phyloP scores from a whole-genome alignment of 352 stramenopile genomes.

The Globisporangium irregulare region DNA sequence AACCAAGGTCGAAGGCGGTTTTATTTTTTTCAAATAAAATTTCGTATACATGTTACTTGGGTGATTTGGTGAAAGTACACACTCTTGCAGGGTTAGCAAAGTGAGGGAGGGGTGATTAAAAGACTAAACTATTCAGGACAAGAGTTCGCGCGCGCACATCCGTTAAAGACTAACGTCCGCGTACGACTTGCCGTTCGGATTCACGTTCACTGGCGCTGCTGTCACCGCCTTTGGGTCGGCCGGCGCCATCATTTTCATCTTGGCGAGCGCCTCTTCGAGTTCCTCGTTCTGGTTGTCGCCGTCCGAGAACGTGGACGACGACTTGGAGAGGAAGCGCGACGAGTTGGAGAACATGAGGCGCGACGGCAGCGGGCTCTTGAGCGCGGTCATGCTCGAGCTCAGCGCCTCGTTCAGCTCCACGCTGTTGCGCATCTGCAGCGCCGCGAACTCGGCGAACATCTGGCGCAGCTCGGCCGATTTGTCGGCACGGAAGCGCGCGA shows the following conservation, averaged over 20 bases:
- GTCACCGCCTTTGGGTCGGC: conserved; percentile 18
- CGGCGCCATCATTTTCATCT: conserved; percentile 21
- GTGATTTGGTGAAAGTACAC: conserved; percentile 1
- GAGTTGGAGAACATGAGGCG: conserved; percentile 37
- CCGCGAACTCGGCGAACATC: conserved; percentile 70
- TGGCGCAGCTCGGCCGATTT: conserved; percentile 72
- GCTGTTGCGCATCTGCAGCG: conserved; percentile 47
- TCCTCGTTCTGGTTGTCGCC: conserved; percentile 31
- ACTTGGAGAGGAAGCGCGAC: conserved; percentile 38
- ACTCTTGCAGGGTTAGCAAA: background rate
- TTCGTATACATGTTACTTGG: conserved; percentile 4
- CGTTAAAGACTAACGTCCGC: conserved; percentile 52
- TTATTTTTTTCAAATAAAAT: conserved; percentile 1
- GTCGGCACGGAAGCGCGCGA: conserved; percentile 66
- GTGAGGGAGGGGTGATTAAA: background rate
- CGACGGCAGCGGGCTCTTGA: conserved; percentile 42
- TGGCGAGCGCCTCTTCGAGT: conserved; percentile 23
- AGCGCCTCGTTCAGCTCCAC: conserved; percentile 55
- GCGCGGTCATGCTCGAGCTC: conserved; percentile 33
- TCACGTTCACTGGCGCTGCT: conserved; percentile 19
- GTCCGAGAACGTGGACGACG: conserved; percentile 36
- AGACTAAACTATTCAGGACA: conserved; percentile 6
- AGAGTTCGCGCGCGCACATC: background rate
- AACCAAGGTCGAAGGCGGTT: background rate
- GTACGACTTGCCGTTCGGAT: conserved; percentile 30